Conservation (phyloP, 2,329 filamentous ascomycete genomes). For the Beauveria australis region DNA sequence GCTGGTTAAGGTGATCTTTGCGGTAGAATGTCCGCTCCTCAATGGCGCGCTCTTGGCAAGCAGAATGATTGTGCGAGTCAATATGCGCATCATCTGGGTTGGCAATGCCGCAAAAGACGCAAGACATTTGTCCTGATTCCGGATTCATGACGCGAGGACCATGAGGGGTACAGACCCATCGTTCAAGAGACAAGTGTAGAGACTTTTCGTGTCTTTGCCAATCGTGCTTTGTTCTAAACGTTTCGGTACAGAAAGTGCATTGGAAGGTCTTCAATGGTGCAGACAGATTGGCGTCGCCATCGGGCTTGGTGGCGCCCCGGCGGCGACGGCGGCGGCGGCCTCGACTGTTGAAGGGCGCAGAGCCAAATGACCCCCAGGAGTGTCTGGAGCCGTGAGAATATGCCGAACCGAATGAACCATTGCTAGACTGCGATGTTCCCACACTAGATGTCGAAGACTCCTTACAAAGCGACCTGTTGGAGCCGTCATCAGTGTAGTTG, state of each 20-base stretch:
- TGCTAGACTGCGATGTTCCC: constrained; percentile 53
- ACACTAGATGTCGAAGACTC: constrained; percentile 53
- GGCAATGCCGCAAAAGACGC: constrained; percentile 51
- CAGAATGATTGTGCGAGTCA: constrained; percentile 50
- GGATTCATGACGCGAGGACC: constrained; percentile 48
- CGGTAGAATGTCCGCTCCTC: constrained; percentile 58
- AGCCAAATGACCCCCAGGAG: constrained; percentile 44
- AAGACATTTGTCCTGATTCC: constrained; percentile 48
- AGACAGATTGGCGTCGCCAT: constrained; percentile 26
- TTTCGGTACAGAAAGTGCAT: constrained; percentile 62
- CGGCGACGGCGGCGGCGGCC: constrained; percentile 43
- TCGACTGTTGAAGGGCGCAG: constrained; percentile 33
- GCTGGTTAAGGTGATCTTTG: constrained; percentile 60
- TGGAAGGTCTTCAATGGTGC: constrained; percentile 50
- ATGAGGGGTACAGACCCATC: constrained; percentile 56
- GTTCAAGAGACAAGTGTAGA: constrained; percentile 54
- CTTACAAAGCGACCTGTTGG: constrained; percentile 48
- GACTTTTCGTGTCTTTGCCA: constrained; percentile 66
- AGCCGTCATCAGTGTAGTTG: constrained; percentile 54
- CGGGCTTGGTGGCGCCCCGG: constrained; percentile 29
- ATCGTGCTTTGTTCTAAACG: constrained; percentile 60
- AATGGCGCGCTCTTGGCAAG: constrained; percentile 57
- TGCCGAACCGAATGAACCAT: constrained; percentile 49
- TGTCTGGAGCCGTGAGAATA: constrained; percentile 51
- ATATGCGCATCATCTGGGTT: constrained; percentile 48